Base-by-base conservation (phyloP, 2,329 filamentous ascomycete genomes). In the Lasiodiplodia gonubiensis region DNA sequence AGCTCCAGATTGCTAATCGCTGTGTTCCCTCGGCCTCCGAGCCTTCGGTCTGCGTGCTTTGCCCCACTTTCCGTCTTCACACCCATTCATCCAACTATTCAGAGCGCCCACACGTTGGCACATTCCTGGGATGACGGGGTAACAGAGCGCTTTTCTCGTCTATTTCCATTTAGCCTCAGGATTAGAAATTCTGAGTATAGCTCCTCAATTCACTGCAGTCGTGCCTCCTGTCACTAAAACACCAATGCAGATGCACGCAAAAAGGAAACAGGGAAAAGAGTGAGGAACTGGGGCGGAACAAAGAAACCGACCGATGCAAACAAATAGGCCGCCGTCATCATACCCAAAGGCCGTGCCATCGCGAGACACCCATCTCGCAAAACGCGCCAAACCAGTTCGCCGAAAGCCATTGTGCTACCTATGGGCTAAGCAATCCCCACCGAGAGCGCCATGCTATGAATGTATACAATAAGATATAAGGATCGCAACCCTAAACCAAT, bases 1-100 rank as follows among this genome's bases (percentile, higher is more conserved):
- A 46, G 55, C 55, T 48, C 57, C 25, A 33, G 59, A 63, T 63
- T 63, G 59, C 59, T 63, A 63, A 63, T 35, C 59, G 59, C 46
- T 18, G 10, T 14, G 18, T 21, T 18, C 42, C 21, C 54, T 25
- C 59, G 27, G 42, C 46, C 42, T 63, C n/a, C 27, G 27, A 21
- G n/a, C 39, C 37, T 42, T 37, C 35, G 35, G 35, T 16, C 37
- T 18, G 37, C 37, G 33, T 35, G 33, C 33, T 35, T 10, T 4
- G 10, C 33, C 33, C 33, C 5, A 4, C 33, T 5, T 4, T 39
- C 21, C 8, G 11, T n/a, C 42, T 46, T 46, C 42, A 21, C 21
- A 8, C 39, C 21, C 42, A 21, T 46, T 12, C 18, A 46, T 46
- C 21, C 39, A 10, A n/a, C 8, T 12, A 39, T 39, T n/a, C 39